A percentile compares a stretch with the other conserved stretches of the same genome.
phyloP scores from a whole-genome alignment of 441 rosid species.

The Melastoma candidum region DNA sequence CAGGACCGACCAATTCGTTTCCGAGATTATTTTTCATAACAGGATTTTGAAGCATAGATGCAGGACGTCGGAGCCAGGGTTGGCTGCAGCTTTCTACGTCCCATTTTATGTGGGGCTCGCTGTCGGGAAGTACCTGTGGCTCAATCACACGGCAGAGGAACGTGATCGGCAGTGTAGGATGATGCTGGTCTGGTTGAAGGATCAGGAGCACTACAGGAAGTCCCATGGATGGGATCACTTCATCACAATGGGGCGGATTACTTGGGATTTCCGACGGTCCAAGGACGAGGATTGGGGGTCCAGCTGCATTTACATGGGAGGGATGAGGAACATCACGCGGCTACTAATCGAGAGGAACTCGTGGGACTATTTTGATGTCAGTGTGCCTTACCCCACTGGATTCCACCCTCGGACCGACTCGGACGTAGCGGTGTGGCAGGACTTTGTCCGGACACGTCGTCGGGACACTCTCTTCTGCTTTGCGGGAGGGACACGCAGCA shows the following conservation, averaged over 20 bases:
- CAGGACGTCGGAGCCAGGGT: conserved; percentile 49
- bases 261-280: conserved; percentile 94
- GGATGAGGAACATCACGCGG: conserved; percentile 92
- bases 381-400: conserved; percentile 89
- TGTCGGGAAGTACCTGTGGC: conserved; percentile 72
- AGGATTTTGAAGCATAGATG: conserved; percentile 64
- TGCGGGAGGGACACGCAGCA: conserved; percentile 66
- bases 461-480: conserved; percentile 69
- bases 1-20: conserved; percentile 83
- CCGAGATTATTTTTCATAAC: conserved; percentile 68
- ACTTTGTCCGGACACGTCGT: conserved; percentile 39
- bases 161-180: conserved; percentile 63
- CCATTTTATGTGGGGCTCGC: conserved; percentile 94
- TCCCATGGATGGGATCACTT: conserved; percentile 93
- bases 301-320: conserved; percentile 60
- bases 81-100: conserved; percentile 71
- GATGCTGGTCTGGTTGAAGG: conserved; percentile 53
- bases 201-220: conserved; percentile 47
- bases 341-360: conserved; percentile 84
- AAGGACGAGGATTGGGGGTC: conserved; percentile 80
- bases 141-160: conserved; percentile 36
- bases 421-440: conserved; percentile 70
- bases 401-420: conserved; percentile 82
- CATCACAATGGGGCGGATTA: conserved; percentile 79
- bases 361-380: conserved; percentile 95